These are phyloP conservation scores for Debaryomyces sp. DNA, from an alignment of 1,139 yeast genomes.

Conservation along the genomic window DNA sequence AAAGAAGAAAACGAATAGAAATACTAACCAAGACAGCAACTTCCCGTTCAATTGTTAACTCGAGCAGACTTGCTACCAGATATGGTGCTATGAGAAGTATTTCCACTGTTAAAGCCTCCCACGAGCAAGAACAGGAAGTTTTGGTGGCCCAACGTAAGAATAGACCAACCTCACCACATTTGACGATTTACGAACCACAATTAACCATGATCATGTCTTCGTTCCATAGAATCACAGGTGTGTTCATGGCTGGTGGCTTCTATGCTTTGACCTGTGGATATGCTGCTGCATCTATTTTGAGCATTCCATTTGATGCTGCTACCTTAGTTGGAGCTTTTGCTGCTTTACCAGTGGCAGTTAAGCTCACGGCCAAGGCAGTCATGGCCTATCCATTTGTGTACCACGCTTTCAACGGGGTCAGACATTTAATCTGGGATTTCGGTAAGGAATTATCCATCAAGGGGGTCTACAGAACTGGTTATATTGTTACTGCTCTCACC, in stretches of 20 bases:
- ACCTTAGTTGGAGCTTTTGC: slow-evolving; percentile 56
- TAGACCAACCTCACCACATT: slow-evolving; percentile 92
- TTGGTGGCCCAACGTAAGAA: slow-evolving; percentile 79
- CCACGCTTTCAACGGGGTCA: slow-evolving; percentile 83
- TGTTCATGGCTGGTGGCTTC: slow-evolving; percentile 74
- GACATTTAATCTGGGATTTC: slow-evolving; percentile 93
- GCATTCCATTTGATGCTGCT: slow-evolving; percentile 65
- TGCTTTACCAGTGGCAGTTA: slow-evolving; percentile 61
- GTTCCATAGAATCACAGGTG: slow-evolving; percentile 87
- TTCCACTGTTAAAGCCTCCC: slow-evolving; percentile 62
- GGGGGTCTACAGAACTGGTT: slow-evolving; percentile 94
- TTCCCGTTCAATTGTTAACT: slow-evolving; percentile 13
- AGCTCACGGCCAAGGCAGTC: slow-evolving; percentile 65
- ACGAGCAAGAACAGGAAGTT: slow-evolving; percentile 66
- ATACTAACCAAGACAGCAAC: slow-evolving; percentile 11
- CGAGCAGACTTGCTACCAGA: slow-evolving; percentile 7
- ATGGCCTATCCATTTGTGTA: slow-evolving; percentile 84
- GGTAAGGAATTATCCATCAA: slow-evolving; percentile 76
- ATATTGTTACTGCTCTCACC: slow-evolving; percentile 74
- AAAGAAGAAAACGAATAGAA: background rate
- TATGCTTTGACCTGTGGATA: slow-evolving; percentile 77
- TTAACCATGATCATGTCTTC: slow-evolving; percentile 80
- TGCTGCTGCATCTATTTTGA: slow-evolving; percentile 70
- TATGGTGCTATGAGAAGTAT: slow-evolving; percentile 31
- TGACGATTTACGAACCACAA: slow-evolving; percentile 88